phyloP scores from a whole-genome alignment of 495 filamentous ascomycete genomes.

The Xylaria curta region DNA sequence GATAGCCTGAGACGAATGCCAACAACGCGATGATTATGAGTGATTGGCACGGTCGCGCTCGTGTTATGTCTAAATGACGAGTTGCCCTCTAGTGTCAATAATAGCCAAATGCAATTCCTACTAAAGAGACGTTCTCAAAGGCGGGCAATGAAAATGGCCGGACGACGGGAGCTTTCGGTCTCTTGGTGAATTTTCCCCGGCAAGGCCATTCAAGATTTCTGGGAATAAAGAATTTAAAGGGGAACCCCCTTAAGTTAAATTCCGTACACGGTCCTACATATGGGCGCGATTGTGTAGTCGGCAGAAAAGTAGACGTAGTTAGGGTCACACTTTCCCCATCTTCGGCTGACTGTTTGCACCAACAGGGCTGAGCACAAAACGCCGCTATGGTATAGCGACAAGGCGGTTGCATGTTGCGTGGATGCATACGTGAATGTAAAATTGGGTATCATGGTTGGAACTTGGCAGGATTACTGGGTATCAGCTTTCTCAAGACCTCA shows the following conservation, averaged over 20 bases:
- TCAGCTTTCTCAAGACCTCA: conserved; percentile 65
- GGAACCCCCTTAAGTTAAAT: not conserved
- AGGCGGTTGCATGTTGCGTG: no score
- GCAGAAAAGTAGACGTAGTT: not conserved
- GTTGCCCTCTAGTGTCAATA: no score
- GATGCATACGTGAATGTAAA: not conserved
- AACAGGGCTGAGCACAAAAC: not conserved
- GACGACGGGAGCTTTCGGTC: no score
- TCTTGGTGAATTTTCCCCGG: no score
- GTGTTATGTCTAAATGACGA: no score
- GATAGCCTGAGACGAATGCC: no score
- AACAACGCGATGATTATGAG: no score
- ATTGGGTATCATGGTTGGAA: conserved; percentile 49
- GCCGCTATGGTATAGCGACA: no score
- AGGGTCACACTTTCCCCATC: not conserved
- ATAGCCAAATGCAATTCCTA: no score
- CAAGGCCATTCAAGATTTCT: not conserved
- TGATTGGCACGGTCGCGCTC: no score
- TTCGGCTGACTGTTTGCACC: not conserved
- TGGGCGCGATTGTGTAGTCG: not conserved
- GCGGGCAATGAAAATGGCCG: no score
- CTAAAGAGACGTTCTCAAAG: no score
- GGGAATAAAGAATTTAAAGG: not conserved
- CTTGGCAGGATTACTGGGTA: conserved; percentile 67
- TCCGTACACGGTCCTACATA: not conserved